Evolutionary conservation across 768 basidiomycete genomes (phyloP), one percentile per base, ranked within the genome.

Genomic region (Gloeopeniophorella convolvens): DNA sequence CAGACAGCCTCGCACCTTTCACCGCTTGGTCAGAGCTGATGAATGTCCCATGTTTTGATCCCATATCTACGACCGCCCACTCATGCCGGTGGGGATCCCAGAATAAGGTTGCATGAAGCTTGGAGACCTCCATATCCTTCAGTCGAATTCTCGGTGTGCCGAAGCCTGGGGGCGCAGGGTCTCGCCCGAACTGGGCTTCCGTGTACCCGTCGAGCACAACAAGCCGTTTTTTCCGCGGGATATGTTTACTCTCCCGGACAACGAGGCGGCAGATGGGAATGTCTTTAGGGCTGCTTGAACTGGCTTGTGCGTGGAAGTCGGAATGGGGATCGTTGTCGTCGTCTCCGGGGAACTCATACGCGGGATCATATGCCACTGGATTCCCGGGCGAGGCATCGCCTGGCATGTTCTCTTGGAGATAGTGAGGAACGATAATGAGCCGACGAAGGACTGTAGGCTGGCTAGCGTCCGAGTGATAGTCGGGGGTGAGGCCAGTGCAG

Each of bases 51-150:
- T 92, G 89, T 64, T 81, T 84, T 45, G 85, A 87, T 9, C 86
- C 89, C 82, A 86, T 86, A 62, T 92, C 89, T 9, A 89, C 86
- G 26, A 87, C 68, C 3, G 77, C 74, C 88, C 88, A 91, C 50
- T 78, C 75, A 12, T 66, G 63, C 47, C 76, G 71, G 24, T 65
- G 63, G 28, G 68, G 67, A 62, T 89, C 82, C 82, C 82, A 89
- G 61, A 78, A 91, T 1, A 77, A 69, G 3, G 82, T 85, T 8
- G 86, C 83, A 60, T 92, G 89, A 45, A 84, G 56, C 65, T 90
- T 91, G 2, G 85, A 89, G 10, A 90, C 86, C 54, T 78, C 76
- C 81, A 92, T 84, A 67, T 91, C 88, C 66, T 85, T 88, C 30
- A 92, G 67, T 37, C 89, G 78, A 46, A 92, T 71, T 24, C 81